Conservation (phyloP, 208 protist genomes). For the Zelonia costaricensis region DNA sequence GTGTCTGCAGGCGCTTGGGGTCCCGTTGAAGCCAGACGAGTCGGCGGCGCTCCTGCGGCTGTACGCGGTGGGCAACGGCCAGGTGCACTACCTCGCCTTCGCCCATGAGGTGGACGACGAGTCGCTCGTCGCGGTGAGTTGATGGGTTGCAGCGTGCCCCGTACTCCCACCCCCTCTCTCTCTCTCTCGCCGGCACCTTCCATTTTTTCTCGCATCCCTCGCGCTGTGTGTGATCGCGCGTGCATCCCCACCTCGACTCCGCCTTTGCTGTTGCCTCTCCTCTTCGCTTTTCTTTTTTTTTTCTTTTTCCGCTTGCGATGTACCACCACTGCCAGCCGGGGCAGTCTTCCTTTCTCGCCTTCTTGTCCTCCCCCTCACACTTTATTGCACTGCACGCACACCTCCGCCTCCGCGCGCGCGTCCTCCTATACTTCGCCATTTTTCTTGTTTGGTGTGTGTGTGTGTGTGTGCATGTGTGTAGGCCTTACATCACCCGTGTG, state of each 20-base stretch:
- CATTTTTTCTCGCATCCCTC: background rate
- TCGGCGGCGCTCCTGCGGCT: constrained; percentile 42
- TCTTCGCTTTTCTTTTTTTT: too few species aligned
- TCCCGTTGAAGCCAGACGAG: constrained; percentile 71
- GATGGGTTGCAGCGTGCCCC: background rate
- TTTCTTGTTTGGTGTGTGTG: background rate
- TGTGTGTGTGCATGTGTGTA: too few species aligned
- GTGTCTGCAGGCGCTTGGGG: constrained; percentile 70
- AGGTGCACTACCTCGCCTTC: constrained; percentile 78
- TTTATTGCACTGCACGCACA: too few species aligned
- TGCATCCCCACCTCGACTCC: background rate
- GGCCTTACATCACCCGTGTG: too few species aligned
- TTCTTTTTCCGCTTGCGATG: too few species aligned
- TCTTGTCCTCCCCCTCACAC: too few species aligned
- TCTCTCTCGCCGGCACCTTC: background rate
- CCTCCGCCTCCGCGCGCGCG: too few species aligned
- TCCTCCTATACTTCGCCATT: background rate
- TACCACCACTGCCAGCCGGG: too few species aligned
- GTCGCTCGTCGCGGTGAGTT: constrained; percentile 32
- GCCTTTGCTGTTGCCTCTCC: background rate
- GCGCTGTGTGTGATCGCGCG: background rate
- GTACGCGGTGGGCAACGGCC: constrained; percentile 58
- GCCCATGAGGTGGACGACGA: constrained; percentile 48
- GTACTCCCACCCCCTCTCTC: background rate
- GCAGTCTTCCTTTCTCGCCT: too few species aligned